Evolutionary conservation across 371 early-diverging fungal species (phyloP).

Genomic region (Rhizomucor pusillus): DNA sequence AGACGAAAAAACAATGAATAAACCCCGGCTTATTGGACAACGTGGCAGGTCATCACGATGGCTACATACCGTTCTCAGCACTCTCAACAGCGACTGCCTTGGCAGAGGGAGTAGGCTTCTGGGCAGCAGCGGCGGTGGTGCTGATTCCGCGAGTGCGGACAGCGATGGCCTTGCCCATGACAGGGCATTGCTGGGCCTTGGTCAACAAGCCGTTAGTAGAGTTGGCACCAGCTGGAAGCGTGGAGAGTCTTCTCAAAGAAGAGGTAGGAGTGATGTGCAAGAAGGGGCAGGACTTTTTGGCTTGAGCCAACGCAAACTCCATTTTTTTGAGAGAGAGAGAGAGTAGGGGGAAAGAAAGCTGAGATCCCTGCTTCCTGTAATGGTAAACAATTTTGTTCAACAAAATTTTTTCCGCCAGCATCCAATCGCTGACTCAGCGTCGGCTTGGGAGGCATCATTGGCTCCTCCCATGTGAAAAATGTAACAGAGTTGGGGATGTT

Average conservation of each 20-base stretch:
- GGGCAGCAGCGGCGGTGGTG: constrained; percentile 29
- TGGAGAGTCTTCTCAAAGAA: constrained; percentile 71
- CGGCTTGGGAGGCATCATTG: too few relatives aligned
- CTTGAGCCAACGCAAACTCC: constrained; percentile 56
- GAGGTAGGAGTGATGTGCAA: constrained; percentile 75
- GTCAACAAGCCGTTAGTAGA: constrained; percentile 61
- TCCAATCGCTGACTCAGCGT: too few relatives aligned
- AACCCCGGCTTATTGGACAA: too few relatives aligned
- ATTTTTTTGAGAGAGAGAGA: constrained; percentile 25
- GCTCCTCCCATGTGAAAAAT: too few relatives aligned
- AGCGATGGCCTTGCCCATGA: constrained; percentile 84
- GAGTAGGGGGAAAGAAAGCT: constrained; percentile 7
- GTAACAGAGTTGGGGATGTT: too few relatives aligned
- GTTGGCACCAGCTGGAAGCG: constrained; percentile 30
- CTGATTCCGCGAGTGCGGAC: constrained; percentile 59
- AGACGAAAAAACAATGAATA: too few relatives aligned
- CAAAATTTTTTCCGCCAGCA: too few relatives aligned
- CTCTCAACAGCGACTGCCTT: constrained; percentile 41
- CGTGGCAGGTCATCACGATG: neutral
- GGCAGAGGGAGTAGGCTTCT: constrained; percentile 43
- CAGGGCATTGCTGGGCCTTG: constrained; percentile 88
- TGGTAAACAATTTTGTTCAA: too few relatives aligned
- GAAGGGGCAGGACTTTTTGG: constrained; percentile 80
- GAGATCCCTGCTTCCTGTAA: too few relatives aligned
- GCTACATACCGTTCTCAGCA: constrained; percentile 5